Base-by-base conservation (phyloP, 2,329 filamentous ascomycete species). In the Ceratocystis papillata region DNA sequence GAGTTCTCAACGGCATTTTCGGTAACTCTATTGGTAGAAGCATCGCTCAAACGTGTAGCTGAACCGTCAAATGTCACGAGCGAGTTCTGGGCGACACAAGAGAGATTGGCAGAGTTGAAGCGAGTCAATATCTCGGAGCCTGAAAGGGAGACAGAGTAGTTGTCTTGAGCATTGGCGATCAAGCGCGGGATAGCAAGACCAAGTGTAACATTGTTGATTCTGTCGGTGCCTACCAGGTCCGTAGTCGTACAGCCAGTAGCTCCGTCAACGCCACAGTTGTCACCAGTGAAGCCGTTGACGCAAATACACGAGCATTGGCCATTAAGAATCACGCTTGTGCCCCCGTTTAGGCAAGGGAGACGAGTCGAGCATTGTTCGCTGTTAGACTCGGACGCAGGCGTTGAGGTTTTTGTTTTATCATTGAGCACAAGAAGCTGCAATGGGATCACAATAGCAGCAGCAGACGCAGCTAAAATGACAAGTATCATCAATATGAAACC, bases 251-350 rank as follows among this genome's bases (percentile, higher is more conserved):
- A 85, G 17, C 81, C 81, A 48, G 77, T 74, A 0, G 78, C 74
- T 62, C 78, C 78, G 1, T 75, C 73, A 28, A 75, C 73, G 4
- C 78, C 79, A 72, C 83, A 85, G 67, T 81, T 78, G 25, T 76
- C 75, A 15, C 82, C 81, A 0, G 88, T 92, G 73, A 93, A 97
- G 1, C 92, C 90, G 71, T 94, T 91, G 25, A 87, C 85, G 75
- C 93, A 99, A 55, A 96, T 84, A 73, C 93, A 99, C 12, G 87
- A 87, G 76, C 93, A 97, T 22, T 81, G 78, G 2, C 83, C 82
- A 66, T 83, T 79, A 17, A 81, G 83, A 22, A 90, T 75, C 17
- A 93, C 82, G 65, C 86, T 91, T 20, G 86, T 85, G 33, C 93
- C 93, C 8, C 90, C 90, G 69, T 97, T 96, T 64, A 82, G 77